Percentiles rank a stretch among this genome's conserved stretches.
These are phyloP conservation scores for Apiotrichum veenhuisii DNA, from an alignment of 1,284 basidiomycete genomes.

Conservation along the genomic window DNA sequence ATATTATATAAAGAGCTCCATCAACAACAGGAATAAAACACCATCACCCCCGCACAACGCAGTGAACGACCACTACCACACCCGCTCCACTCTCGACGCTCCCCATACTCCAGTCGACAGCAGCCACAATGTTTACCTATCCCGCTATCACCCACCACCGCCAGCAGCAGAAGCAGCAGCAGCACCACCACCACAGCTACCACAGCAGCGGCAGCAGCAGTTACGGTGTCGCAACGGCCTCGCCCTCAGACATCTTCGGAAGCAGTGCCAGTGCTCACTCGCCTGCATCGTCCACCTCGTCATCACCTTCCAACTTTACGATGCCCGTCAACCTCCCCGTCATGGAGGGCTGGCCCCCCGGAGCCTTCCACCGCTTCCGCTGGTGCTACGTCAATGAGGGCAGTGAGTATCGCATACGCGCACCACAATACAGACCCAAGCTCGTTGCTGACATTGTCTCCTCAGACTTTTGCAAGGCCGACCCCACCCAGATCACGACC, in stretches of 20 bases:
- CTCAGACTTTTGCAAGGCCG: conserved; percentile 7
- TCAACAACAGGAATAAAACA: too few species aligned
- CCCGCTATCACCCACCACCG: neutral
- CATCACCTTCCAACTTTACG: neutral
- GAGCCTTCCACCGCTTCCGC: conserved; percentile 9
- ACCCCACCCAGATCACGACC: neutral
- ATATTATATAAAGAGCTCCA: too few species aligned
- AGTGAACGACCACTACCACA: too few species aligned
- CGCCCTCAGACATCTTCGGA: neutral
- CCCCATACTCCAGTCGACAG: too few species aligned
- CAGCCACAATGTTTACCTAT: too few species aligned
- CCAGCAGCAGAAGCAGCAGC: neutral
- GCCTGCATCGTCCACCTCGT: neutral
- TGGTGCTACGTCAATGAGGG: conserved; percentile 7
- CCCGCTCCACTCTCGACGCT: too few species aligned
- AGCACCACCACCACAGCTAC: neutral
- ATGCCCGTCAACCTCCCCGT: neutral
- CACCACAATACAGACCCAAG: too few species aligned
- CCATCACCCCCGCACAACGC: too few species aligned
- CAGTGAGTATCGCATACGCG: neutral
- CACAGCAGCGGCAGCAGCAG: neutral
- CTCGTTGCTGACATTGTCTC: neutral
- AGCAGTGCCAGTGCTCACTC: neutral
- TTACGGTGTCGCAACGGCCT: neutral
- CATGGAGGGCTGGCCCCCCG: conserved; percentile 5